These are phyloP conservation scores for Areca catechu DNA, from an alignment of 176 grass and related monocot genomes.

Conservation along the genomic window DNA sequence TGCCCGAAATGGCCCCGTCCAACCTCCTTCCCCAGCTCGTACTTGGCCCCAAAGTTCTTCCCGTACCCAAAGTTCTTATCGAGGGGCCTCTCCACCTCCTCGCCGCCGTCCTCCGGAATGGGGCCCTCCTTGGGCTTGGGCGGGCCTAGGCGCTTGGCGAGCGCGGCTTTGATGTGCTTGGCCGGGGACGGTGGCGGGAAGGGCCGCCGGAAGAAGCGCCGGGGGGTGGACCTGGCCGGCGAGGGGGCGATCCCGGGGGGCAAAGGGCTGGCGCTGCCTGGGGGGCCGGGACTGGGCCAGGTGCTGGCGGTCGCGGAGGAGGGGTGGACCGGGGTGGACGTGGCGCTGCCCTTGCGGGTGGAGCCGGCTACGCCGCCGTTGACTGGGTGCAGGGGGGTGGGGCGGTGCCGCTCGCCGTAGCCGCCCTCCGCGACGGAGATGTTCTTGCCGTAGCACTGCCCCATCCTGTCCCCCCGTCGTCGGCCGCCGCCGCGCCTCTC, in stretches of 20 bases:
- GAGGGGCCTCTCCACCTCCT: neutral
- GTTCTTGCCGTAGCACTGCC: constrained; percentile 11
- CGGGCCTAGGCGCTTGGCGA: constrained; percentile 7
- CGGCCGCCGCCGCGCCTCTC: neutral
- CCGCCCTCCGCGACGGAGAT: constrained; percentile 5
- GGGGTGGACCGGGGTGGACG: neutral
- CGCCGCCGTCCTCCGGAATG: neutral
- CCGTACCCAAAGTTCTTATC: constrained; percentile 19
- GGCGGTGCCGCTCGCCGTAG: neutral
- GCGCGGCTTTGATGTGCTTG: constrained; percentile 15
- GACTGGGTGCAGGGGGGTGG: no score
- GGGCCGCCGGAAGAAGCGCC: constrained; percentile 11
- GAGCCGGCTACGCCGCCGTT: neutral
- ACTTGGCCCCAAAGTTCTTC: constrained; percentile 13
- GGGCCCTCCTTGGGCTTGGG: constrained; percentile 15
- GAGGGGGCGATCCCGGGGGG: constrained; percentile 11
- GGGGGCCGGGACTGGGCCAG: constrained; percentile 5
- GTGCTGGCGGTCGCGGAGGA: constrained; percentile 6
- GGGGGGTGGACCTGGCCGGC: constrained; percentile 12
- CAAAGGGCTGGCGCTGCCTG: constrained; percentile 4
- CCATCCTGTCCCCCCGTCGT: neutral
- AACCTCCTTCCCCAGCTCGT: constrained; percentile 11
- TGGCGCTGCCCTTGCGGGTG: neutral
- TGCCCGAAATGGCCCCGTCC: constrained; percentile 16
- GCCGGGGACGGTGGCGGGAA: constrained; percentile 18